Evolutionary conservation across 768 basidiomycete species (phyloP).

Genomic region (Cystofilobasidium macerans): DNA sequence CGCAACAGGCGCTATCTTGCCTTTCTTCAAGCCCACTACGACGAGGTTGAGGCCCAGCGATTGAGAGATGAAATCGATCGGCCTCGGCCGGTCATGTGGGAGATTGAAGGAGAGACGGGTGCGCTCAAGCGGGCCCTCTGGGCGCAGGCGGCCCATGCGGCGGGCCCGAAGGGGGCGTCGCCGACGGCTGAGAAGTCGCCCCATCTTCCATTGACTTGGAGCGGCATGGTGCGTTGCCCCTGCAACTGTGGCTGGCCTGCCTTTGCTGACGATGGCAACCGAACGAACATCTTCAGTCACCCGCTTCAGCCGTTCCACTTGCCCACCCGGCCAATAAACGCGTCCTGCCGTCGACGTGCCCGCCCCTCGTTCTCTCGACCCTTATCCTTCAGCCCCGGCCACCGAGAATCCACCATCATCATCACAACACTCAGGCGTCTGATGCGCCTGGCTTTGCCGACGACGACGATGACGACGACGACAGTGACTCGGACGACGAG

Average conservation of each 20-base stretch:
- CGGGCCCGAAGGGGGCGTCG: too few relatives aligned
- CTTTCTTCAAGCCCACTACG: background rate
- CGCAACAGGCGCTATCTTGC: background rate
- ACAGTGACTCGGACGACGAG: background rate
- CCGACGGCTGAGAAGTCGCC: too few relatives aligned
- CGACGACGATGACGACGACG: constrained; percentile 7
- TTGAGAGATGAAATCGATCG: background rate
- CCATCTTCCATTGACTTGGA: background rate
- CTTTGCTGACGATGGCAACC: too few relatives aligned
- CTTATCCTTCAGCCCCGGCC: constrained; percentile 16
- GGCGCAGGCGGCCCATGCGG: too few relatives aligned
- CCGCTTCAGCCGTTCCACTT: background rate
- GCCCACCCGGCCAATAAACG: background rate
- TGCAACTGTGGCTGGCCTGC: background rate
- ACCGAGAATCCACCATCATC: too few relatives aligned
- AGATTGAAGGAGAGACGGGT: constrained; percentile 3
- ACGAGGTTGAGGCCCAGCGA: background rate
- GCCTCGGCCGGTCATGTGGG: constrained; percentile 1
- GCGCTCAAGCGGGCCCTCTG: background rate
- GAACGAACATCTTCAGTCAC: background rate
- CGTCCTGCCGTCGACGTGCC: constrained; percentile 9
- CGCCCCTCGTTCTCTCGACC: constrained; percentile 11
- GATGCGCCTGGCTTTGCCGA: background rate
- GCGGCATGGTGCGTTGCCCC: too few relatives aligned
- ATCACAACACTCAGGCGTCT: too few relatives aligned